Evolutionary conservation across 306 rosid genomes (phyloP).

Genomic region (Dalbergia cultrata): DNA sequence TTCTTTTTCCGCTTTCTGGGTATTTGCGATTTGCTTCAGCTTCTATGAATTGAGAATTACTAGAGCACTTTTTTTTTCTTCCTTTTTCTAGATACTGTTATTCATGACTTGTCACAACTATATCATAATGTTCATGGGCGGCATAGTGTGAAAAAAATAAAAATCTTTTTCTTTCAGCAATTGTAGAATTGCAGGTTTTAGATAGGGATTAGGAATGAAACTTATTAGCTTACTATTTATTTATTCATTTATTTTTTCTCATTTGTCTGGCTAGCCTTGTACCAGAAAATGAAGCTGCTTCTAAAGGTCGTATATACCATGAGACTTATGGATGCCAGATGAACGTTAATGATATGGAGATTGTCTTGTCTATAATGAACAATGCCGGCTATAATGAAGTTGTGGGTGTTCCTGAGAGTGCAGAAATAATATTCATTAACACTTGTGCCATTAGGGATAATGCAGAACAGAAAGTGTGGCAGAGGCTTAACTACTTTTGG

Average conservation of each 20-base stretch:
- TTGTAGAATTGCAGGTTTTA: conserved; percentile 25
- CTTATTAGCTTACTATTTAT: conserved; percentile 12
- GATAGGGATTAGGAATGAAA: conserved; percentile 31
- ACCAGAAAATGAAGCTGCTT: conserved; percentile 61
- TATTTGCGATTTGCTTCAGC: not conserved
- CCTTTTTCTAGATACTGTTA: not conserved
- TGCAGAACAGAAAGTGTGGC: conserved; percentile 99
- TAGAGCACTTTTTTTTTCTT: no score
- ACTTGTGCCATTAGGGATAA: conserved; percentile 99
- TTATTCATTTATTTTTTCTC: conserved; percentile 8
- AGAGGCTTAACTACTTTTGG: conserved; percentile 99
- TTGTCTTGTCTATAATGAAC: conserved; percentile 88
- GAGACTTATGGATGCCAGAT: conserved; percentile 99
- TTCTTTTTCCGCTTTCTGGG: not conserved
- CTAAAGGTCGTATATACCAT: conserved; percentile 84
- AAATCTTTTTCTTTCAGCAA: not conserved
- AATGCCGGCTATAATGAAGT: conserved; percentile 80
- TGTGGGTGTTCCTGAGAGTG: conserved; percentile 85
- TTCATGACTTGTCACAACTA: not conserved
- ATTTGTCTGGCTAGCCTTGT: conserved; percentile 55
- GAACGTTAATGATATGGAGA: conserved; percentile 98
- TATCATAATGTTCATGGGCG: conserved; percentile 3
- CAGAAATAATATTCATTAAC: conserved; percentile 92
- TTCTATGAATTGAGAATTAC: conserved; percentile 5
- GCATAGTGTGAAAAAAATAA: not conserved